phyloP scores from a whole-genome alignment of 129 eudicot species.

The Dittrichia graveolens region DNA sequence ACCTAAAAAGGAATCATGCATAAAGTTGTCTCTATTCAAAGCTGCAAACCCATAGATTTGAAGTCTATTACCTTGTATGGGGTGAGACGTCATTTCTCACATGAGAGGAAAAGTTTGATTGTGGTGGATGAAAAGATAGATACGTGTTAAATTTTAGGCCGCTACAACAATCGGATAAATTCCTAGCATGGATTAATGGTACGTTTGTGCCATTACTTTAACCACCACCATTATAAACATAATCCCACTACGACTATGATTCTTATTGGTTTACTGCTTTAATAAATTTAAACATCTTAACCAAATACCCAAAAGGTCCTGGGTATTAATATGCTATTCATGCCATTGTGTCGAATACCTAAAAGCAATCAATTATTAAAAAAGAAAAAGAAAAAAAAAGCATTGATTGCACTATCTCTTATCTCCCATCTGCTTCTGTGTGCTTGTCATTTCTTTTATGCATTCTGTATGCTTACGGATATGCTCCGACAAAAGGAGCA shows the following conservation, averaged over 20 bases:
- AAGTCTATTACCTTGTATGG: background rate
- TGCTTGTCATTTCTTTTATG: background rate
- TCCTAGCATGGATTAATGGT: constrained; percentile 20
- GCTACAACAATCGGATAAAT: constrained; percentile 13
- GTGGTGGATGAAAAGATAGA: constrained; percentile 11
- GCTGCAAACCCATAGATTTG: constrained; percentile 15
- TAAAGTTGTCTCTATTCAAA: constrained; percentile 18
- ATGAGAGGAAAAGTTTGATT: constrained; percentile 8
- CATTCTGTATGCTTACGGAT: constrained; percentile 12
- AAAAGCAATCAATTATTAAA: background rate
- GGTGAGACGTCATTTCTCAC: constrained; percentile 17
- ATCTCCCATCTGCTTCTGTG: background rate
- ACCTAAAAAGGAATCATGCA: constrained; percentile 11
- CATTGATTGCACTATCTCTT: constrained; percentile 12
- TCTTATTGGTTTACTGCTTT: constrained; percentile 21
- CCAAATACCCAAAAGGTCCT: constrained; percentile 19
- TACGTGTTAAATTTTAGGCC: constrained; percentile 21
- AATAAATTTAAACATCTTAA: background rate
- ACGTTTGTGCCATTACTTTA: constrained; percentile 15
- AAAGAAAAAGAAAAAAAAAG: background rate
- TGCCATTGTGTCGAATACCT: constrained; percentile 16
- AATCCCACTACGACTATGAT: constrained; percentile 21
- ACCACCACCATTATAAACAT: constrained; percentile 26
- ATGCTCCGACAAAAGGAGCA: constrained; percentile 6
- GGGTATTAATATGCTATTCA: constrained; percentile 14